A percentile compares a stretch with the other conserved stretches of the same genome.
Evolutionary conservation across 1,284 basidiomycete genomes (phyloP).

Genomic region (Moniliella sp.): DNA sequence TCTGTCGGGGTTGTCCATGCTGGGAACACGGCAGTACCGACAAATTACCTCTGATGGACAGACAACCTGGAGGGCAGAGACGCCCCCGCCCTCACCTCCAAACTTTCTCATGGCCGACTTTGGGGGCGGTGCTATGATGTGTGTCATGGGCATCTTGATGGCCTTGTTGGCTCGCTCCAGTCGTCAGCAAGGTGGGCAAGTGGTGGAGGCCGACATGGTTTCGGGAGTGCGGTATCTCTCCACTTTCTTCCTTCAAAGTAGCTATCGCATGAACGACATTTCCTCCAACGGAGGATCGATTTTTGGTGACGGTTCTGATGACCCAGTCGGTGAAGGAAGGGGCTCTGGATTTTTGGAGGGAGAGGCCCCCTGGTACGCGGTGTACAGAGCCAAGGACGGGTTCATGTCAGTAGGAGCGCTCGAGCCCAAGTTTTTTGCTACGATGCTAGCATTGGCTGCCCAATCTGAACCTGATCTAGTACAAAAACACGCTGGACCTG

Average conservation of each 20-base stretch:
- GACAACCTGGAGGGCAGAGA: no score
- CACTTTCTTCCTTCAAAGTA: constrained; percentile 45
- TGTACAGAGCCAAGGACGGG: constrained; percentile 53
- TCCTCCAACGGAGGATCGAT: constrained; percentile 34
- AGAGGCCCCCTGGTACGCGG: constrained; percentile 54
- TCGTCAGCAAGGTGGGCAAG: constrained; percentile 48
- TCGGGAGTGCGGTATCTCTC: constrained; percentile 56
- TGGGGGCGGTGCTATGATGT: constrained; percentile 56
- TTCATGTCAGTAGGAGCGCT: constrained; percentile 3
- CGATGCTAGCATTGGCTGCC: constrained; percentile 11
- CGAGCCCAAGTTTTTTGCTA: constrained; percentile 11
- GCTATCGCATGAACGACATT: constrained; percentile 33
- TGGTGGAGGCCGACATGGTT: constrained; percentile 61
- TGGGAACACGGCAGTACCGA: no score
- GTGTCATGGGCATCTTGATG: constrained; percentile 51
- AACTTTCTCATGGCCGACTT: constrained; percentile 59
- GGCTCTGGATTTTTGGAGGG: constrained; percentile 47
- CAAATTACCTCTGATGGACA: no score
- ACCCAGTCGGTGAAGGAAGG: constrained; percentile 6
- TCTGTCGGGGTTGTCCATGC: constrained; percentile 47
- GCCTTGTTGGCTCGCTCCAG: constrained; percentile 48
- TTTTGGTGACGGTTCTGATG: constrained; percentile 38
- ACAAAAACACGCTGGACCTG: constrained; percentile 30
- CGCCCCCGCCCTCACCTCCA: constrained; percentile 44
- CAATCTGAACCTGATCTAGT: constrained; percentile 7